Evolutionary conservation across 331 rosid genomes (phyloP).

Genomic region (Malus hybrid): DNA sequence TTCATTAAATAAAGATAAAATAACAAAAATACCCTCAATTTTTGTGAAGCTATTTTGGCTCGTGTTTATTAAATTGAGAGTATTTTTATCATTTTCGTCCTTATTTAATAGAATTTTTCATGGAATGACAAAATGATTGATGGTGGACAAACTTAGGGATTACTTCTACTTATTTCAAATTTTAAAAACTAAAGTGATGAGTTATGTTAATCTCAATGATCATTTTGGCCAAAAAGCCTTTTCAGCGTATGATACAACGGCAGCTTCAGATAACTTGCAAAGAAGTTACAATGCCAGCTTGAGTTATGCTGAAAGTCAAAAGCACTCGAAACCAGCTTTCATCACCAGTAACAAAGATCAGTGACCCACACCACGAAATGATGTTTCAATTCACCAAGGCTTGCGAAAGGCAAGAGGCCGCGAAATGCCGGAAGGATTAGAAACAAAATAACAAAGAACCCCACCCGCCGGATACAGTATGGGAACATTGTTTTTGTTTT

Average conservation of each 20-base stretch:
- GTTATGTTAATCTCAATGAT: too few relatives aligned
- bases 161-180: too few relatives aligned
- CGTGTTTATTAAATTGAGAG: too few relatives aligned
- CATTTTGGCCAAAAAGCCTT: too few relatives aligned
- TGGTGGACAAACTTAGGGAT: too few relatives aligned
- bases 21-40: too few relatives aligned
- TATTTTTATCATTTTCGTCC: too few relatives aligned
- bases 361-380: conserved; percentile 29
- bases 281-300: not conserved
- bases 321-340: conserved; percentile 6
- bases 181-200: too few relatives aligned
- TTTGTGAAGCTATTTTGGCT: too few relatives aligned
- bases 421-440: conserved; percentile 57
- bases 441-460: conserved; percentile 37
- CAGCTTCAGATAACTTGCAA: not conserved
- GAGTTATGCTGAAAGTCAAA: not conserved
- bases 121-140: too few relatives aligned
- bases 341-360: conserved; percentile 4
- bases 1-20: too few relatives aligned
- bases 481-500: conserved; percentile 21
- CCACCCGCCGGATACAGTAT: conserved; percentile 52
- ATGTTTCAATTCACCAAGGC: conserved; percentile 60
- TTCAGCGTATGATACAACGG: not conserved
- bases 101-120: too few relatives aligned
- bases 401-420: conserved; percentile 81